Base-by-base conservation (phyloP, 2,329 filamentous ascomycete species). In the Dryadomyces quercus-mongolicae region DNA sequence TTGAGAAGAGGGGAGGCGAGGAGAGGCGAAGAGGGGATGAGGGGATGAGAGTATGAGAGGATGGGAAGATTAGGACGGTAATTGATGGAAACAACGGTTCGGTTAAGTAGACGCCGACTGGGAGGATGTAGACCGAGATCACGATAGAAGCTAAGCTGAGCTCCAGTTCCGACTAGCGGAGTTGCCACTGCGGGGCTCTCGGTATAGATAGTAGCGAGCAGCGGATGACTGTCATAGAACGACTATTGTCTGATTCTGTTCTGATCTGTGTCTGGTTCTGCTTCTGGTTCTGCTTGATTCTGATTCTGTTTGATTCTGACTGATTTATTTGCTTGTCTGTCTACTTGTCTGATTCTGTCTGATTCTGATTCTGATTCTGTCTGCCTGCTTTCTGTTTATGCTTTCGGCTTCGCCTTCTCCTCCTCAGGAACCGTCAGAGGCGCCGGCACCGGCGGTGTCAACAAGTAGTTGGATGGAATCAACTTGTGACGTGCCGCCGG, bases 401-500 rank as follows among this genome's bases (percentile, higher is more conserved):
- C 34, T 12, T 50, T n/a, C n/a, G n/a, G n/a, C 40, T 42, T 16
- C 44, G 12, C 59, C 53, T 57, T 58, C 53, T 61, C 57, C 38
- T 57, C 53, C 45, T 65, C 62, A 3, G 68, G 64, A 12, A 66
- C 62, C 50, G 68, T 62, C 67, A 72, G 61, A 65, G 71, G 59
- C 63, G 70, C 68, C 64, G 74, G 57, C 70, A 85, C 63, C 66
- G 82, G 73, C 20, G 88, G 85, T 52, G 79, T 86, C 54, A 95
- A 72, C 16, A 95, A 77, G 54, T 82, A 79, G 49, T 81, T 74
- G 6, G 88, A 86, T 44, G 90, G 81, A 54, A 95, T 86, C 57
- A 96, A 72, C 65, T 86, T 87, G 13, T 76, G 68, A 59, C 70
- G 67, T 25, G 85, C 88, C 18, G 80, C 80, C 1, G 88, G 88